These are phyloP conservation scores for Amaranthus palmeri DNA, from an alignment of 148 eudicot genomes.

Conservation along the genomic window DNA sequence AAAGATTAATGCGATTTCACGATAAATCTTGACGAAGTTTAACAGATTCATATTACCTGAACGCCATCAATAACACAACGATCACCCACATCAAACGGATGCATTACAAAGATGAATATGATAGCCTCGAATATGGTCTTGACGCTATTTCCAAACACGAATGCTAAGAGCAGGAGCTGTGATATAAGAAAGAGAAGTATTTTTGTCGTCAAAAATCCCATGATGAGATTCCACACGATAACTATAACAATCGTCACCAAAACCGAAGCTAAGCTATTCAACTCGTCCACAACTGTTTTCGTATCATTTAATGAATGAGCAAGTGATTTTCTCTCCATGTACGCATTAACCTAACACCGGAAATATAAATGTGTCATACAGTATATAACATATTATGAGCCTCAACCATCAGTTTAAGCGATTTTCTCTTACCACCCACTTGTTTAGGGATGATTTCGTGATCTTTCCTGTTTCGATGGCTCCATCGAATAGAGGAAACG, in stretches of 20 bases:
- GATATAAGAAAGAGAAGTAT: constrained; percentile 64
- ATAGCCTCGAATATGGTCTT: constrained; percentile 74
- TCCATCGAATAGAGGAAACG: constrained; percentile 55
- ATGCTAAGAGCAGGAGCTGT: constrained; percentile 61
- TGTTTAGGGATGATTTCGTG: constrained; percentile 53
- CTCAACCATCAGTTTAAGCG: too few species aligned
- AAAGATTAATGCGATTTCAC: not conserved
- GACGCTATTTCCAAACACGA: constrained; percentile 56
- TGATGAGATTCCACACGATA: constrained; percentile 65
- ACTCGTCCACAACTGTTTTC: constrained; percentile 79
- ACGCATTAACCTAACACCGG: constrained; percentile 57
- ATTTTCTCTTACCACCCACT: constrained; percentile 66
- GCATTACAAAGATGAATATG: constrained; percentile 68
- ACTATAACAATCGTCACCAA: constrained; percentile 35
- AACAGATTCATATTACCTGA: constrained; percentile 45
- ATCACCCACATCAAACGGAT: constrained; percentile 91
- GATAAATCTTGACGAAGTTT: not conserved
- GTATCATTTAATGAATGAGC: constrained; percentile 70
- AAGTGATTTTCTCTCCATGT: constrained; percentile 64
- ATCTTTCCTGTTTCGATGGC: constrained; percentile 57
- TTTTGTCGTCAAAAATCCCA: constrained; percentile 64
- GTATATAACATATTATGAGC: too few species aligned
- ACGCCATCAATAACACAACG: constrained; percentile 81
- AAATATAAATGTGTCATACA: not conserved
- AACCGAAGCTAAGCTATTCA: constrained; percentile 54